Base-by-base conservation (phyloP, 2,329 filamentous ascomycete species). In the Fusarium irregulare region DNA sequence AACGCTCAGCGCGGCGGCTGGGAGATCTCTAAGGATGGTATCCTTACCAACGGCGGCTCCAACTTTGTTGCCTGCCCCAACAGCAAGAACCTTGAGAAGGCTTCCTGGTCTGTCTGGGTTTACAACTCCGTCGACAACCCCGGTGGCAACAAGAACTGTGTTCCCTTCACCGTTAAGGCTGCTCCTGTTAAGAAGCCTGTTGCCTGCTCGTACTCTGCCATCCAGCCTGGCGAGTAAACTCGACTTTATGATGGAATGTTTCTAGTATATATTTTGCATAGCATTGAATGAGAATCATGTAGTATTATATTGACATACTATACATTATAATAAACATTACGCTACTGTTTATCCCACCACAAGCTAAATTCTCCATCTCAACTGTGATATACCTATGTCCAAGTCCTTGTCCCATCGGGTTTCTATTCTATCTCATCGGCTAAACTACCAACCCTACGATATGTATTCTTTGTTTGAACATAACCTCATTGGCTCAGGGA, bases 31-130 rank as follows among this genome's bases (percentile, higher is more conserved):
- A 73, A 76, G 45, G 63, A 75, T 63, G 79, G 78, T 60, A 74
- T 85, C 73, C 80, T 90, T 30, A 78, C 76, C 55, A 85, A 88
- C 66, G 75, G 78, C 32, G 82, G 82, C 45, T 61, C 66, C 4
- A 76, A 78, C 60, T 81, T 89, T 71, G 73, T 87, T 57, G 87
- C 87, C 20, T 90, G 88, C 82, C 85, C 87, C 41, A 78, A 77
- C 71, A 77, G 37, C 20, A 25, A 54, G 20, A 14, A 62, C 20
- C 56, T 46, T 2, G 40, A 62, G 58, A 79, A 59, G 54, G 34
- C 57, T 12, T 77, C 83, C 21, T 87, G 81, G 81, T 76, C 67
- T 58, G 54, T 84, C 69, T 82, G 81, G 81, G 71, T 81, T 7
- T 47, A 63, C 13, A 64, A 73, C 10, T 80, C 78, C 7, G 46